Percentiles rank a stretch among this genome's conserved stretches.
Evolutionary conservation across 345 rosid genomes (phyloP).

Genomic region (Draba incana): DNA sequence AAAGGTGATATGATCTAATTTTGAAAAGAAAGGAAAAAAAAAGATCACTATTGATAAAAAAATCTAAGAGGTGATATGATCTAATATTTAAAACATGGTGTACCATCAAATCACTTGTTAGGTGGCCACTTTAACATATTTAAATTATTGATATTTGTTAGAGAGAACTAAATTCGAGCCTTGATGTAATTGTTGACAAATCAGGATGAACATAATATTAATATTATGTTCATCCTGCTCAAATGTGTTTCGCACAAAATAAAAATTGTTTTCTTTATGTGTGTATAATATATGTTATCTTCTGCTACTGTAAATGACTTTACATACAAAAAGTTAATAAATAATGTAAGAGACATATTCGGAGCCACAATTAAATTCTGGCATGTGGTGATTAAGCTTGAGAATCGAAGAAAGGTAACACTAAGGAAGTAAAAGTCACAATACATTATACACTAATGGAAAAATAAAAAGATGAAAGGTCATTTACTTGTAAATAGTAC

Average conservation of each 20-base stretch:
- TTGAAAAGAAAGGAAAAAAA: too few relatives aligned
- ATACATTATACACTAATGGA: background rate
- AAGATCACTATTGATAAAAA: background rate
- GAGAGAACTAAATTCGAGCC: slow-evolving; percentile 13
- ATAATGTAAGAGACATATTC: slow-evolving; percentile 9
- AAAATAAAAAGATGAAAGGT: slow-evolving; percentile 7
- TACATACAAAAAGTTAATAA: background rate
- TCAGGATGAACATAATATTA: background rate
- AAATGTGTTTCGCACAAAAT: slow-evolving; percentile 2
- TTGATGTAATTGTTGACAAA: slow-evolving; percentile 18
- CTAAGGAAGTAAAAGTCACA: slow-evolving; percentile 4
- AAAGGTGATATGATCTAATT: too few relatives aligned
- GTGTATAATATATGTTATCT: slow-evolving; percentile 24
- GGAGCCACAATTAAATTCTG: background rate
- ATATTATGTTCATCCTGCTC: slow-evolving; percentile 6
- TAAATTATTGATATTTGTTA: background rate
- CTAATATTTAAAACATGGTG: background rate
- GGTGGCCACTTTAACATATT: slow-evolving; percentile 9
- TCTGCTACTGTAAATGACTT: slow-evolving; percentile 5
- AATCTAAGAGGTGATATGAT: background rate
- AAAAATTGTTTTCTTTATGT: background rate
- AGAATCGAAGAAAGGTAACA: slow-evolving; percentile 21
- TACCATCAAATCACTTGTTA: slow-evolving; percentile 33
- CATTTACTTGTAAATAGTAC: slow-evolving; percentile 1
- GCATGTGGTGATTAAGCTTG: background rate